Base-by-base conservation (phyloP, 2,329 filamentous ascomycete species). In the Cladophialophora carrionii region DNA sequence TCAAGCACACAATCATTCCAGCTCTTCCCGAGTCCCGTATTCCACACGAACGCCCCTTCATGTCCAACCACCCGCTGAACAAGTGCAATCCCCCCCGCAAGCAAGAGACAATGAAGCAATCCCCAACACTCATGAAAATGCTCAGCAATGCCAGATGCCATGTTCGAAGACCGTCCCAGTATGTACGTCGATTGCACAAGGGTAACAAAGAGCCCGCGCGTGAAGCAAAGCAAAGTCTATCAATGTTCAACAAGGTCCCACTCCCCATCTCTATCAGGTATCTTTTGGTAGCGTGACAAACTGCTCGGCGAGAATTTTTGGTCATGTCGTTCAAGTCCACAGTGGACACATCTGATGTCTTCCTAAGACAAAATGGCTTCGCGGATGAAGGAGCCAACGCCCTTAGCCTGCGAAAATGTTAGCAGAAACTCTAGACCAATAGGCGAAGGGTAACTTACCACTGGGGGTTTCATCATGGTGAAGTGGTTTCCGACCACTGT, bases 401-500 rank as follows among this genome's bases (percentile, higher is more conserved):
- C 70, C 68, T 72, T 72, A 34, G 70, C 70, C 69, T 71, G 53
- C 2, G 43, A 12, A 60, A 8, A 20, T 22, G 57, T 71, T 68
- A 71, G 69, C 37, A 37, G 12, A 14, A 14, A 51, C 22, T 41
- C 53, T 24, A 61, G 26, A 26, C 20, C 10, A 29, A 29, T 9
- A 5, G 43, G 17, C 1, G 26, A 1, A 10, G 10, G 43, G 54
- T 63, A 31, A 72, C 71, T 70, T 70, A 72, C 72, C 56, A 73
- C 71, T 55, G 72, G 72, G 60, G 70, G 70, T 63, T 72, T 70
- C 76, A 78, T 78, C 75, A 79, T 77, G 20, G 74, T 77, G 67
- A 78, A 79, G 65, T 79, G 77, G 71, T 79, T 77, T 37, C 74
- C 75, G 37, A 75, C 70, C 37, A 77, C 64, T 9, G 71, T 73